Percentiles rank a stretch among this genome's conserved stretches.
These are phyloP conservation scores for Stephania japonica DNA, from an alignment of 164 flowering plant species.

Conservation along the genomic window DNA sequence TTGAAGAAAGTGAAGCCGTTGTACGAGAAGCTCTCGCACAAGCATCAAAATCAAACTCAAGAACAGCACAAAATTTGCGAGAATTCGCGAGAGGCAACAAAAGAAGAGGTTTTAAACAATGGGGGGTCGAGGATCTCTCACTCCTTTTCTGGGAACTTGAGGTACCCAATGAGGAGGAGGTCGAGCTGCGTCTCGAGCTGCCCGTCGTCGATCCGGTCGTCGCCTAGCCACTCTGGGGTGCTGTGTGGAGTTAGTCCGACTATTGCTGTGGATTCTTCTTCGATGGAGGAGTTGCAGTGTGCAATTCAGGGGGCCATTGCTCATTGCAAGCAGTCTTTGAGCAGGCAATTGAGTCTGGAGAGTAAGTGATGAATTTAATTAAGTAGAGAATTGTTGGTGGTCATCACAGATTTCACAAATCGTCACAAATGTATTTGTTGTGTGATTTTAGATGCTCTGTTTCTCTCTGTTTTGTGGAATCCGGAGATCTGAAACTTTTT, in stretches of 20 bases:
- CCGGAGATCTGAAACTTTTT: no score
- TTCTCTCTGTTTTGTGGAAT: no score
- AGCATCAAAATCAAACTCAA: slow-evolving; percentile 7
- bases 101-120: slow-evolving; percentile 3
- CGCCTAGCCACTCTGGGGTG: slow-evolving; percentile 83
- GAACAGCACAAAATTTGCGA: no score
- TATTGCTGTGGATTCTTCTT: slow-evolving; percentile 35
- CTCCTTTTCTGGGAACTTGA: slow-evolving; percentile 79
- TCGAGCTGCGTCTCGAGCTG: slow-evolving; percentile 58
- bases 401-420: no score
- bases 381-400: no score
- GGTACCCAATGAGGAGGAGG: slow-evolving; percentile 46
- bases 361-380: background rate
- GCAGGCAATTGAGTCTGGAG: slow-evolving; percentile 20
- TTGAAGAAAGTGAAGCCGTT: slow-evolving; percentile 81
- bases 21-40: slow-evolving; percentile 64
- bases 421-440: no score
- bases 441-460: no score
- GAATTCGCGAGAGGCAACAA: slow-evolving; percentile 19
- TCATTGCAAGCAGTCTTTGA: slow-evolving; percentile 89
- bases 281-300: slow-evolving; percentile 91
- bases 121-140: slow-evolving; percentile 24
- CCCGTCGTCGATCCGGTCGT: slow-evolving; percentile 88
- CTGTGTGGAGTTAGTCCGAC: slow-evolving; percentile 29
- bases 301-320: slow-evolving; percentile 98